Evolutionary conservation across 495 filamentous ascomycete genomes (phyloP), one percentile per base, ranked within the genome.

Genomic region (Penicillium antarcticum): DNA sequence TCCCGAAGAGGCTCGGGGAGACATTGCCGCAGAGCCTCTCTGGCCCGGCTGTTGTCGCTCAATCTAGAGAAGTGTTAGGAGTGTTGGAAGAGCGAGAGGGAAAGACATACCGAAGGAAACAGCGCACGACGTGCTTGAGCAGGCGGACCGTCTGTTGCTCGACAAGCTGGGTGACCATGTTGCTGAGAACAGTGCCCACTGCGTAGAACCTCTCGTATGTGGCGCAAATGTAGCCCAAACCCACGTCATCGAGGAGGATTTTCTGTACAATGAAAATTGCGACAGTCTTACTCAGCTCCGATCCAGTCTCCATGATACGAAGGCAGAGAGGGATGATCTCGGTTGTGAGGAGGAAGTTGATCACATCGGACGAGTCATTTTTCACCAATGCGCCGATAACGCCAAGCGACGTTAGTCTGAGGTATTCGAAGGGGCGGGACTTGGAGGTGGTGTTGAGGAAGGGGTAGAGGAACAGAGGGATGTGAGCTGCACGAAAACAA

Each of bases 251-350:
- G 4, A 99, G 79, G 34, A 99, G 74, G 31, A 99, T 99, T 73
- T 99, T 99, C 74, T 99, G 94, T n/a, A 99, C 94, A 61, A 99
- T 99, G 75, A 99, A 99, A 55, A 99, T 99, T 32, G 94, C 94
- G 8, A 99, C 94, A 1, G 94, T 99, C 76, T 98, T 99, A 78
- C 91, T 96, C 38, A 99, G 77, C 66, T 99, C 94, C 0, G 94
- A 97, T 29, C 95, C 95, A 0, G 94, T 99, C 76, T 99, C 94
- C 94, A 99, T 99, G 63, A 99, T 97, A 29, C 94, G 85, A 21
- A 99, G 88, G 65, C 94, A 99, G 3, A 99, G 82, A 5, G 94
- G 94, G 47, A 99, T 99, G 58, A 99, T 99, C 70, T 99, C 94
- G 26, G 94, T 99, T 3, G 95, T 97, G 12, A 99, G 81, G 24